Percentiles rank a stretch among this genome's conserved stretches.
These are phyloP conservation scores for Brassica hybrid DNA, from an alignment of 441 rosid species.

Conservation along the genomic window DNA sequence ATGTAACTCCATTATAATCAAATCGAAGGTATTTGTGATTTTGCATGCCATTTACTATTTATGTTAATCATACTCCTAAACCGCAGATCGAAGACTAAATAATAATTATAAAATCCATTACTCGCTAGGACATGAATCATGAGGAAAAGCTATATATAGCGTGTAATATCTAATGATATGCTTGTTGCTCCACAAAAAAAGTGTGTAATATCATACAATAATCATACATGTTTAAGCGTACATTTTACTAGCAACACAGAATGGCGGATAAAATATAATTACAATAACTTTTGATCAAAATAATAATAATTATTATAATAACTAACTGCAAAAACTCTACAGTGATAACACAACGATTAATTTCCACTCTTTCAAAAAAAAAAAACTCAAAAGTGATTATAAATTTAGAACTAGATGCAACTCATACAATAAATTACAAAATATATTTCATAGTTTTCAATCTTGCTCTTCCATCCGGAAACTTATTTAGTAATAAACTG, in stretches of 20 bases:
- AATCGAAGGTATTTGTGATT: neutral
- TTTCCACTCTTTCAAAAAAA: neutral
- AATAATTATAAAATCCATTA: neutral
- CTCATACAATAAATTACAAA: neutral
- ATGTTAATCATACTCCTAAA: conserved; percentile 30
- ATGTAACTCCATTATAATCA: neutral
- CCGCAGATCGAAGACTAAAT: conserved; percentile 21
- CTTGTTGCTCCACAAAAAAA: too few species aligned
- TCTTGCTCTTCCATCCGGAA: neutral
- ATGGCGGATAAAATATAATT: neutral
- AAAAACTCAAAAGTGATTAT: neutral
- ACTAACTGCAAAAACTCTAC: neutral
- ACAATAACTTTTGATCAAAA: neutral
- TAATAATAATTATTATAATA: too few species aligned
- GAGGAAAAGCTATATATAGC: conserved; percentile 34
- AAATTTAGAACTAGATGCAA: neutral
- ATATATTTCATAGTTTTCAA: neutral
- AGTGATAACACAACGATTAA: conserved; percentile 1
- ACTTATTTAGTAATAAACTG: neutral
- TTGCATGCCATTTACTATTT: conserved; percentile 5
- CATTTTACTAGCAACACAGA: conserved; percentile 25
- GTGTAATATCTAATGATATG: too few species aligned
- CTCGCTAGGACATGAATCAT: conserved; percentile 37
- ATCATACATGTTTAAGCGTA: conserved; percentile 27
- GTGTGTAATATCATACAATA: too few species aligned